Conservation (phyloP, 176 grass and related monocot genomes). For the Phoenix dactylifera region DNA sequence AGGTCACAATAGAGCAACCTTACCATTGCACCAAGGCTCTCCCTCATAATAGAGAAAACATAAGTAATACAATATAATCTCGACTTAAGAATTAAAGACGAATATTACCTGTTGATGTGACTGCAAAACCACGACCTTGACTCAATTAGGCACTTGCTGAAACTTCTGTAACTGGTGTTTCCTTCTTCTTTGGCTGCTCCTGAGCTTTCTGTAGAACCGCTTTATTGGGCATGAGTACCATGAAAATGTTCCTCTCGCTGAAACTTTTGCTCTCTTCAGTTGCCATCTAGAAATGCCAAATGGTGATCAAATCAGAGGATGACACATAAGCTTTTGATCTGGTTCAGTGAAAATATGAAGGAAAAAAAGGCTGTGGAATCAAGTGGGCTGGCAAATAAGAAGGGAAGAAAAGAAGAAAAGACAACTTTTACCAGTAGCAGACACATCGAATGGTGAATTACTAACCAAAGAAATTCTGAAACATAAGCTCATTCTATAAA, state of each 20-base stretch:
- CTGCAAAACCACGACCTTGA: too few relatives aligned
- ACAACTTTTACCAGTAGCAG: too few relatives aligned
- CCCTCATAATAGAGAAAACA: too few relatives aligned
- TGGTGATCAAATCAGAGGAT: background rate
- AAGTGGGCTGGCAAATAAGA: too few relatives aligned
- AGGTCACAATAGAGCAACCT: too few relatives aligned
- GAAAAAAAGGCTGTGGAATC: background rate
- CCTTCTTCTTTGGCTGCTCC: constrained; percentile 53
- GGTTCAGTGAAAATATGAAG: constrained; percentile 3
- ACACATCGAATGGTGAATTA: too few relatives aligned
- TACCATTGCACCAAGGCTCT: too few relatives aligned
- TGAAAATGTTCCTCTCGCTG: constrained; percentile 57
- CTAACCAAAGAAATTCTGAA: too few relatives aligned
- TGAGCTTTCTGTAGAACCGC: constrained; percentile 73
- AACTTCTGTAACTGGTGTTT: constrained; percentile 9
- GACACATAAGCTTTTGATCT: constrained; percentile 7
- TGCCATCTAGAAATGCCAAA: constrained; percentile 53
- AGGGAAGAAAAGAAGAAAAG: too few relatives aligned
- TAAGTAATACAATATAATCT: too few relatives aligned
- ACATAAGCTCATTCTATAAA: too few relatives aligned
- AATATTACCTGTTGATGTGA: background rate
- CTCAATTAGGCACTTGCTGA: constrained; percentile 3
- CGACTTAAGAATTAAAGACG: too few relatives aligned
- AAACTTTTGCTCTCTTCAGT: constrained; percentile 83
- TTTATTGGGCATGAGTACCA: constrained; percentile 88